Evolutionary conservation across 2,329 filamentous ascomycete species (phyloP).

Genomic region (Arthroderma sp.): DNA sequence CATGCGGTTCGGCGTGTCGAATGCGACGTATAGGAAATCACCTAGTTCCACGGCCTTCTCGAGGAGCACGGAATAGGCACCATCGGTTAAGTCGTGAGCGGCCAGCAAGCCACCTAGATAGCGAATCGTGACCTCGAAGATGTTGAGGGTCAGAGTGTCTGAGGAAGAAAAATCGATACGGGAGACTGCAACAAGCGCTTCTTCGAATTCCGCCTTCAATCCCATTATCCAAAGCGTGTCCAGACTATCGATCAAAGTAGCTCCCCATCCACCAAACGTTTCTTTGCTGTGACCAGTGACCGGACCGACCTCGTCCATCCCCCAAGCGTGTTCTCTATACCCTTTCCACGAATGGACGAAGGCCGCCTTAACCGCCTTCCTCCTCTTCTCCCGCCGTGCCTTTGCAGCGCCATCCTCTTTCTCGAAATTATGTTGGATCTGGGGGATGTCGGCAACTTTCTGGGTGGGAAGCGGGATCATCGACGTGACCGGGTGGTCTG

Average conservation of each 20-base stretch:
- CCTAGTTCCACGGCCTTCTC: slow-evolving; percentile 43
- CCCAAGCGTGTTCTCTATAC: slow-evolving; percentile 52
- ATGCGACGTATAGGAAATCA: slow-evolving; percentile 41
- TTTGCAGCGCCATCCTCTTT: slow-evolving; percentile 19
- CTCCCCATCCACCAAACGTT: slow-evolving; percentile 52
- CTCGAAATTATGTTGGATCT: slow-evolving; percentile 21
- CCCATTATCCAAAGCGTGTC: slow-evolving; percentile 54
- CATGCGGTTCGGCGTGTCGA: slow-evolving; percentile 22
- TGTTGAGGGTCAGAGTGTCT: slow-evolving; percentile 25
- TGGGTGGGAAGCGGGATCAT: slow-evolving; percentile 18
- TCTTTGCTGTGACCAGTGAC: slow-evolving; percentile 42
- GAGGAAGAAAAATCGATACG: slow-evolving; percentile 43
- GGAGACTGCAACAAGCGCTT: slow-evolving; percentile 41
- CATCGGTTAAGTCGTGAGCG: slow-evolving; percentile 41
- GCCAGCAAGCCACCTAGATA: slow-evolving; percentile 43
- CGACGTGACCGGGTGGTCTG: slow-evolving; percentile 17
- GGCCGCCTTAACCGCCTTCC: slow-evolving; percentile 38
- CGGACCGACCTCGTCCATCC: slow-evolving; percentile 47
- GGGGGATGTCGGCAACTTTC: slow-evolving; percentile 17
- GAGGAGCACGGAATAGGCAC: slow-evolving; percentile 34
- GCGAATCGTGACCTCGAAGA: slow-evolving; percentile 44
- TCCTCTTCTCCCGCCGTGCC: slow-evolving; percentile 30
- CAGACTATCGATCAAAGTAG: slow-evolving; percentile 48
- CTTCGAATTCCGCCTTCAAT: slow-evolving; percentile 44
- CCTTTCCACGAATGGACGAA: slow-evolving; percentile 47